Percentiles rank a stretch among this genome's conserved stretches.
These are phyloP conservation scores for Hypoxylon sp. DNA, from an alignment of 2,329 filamentous ascomycete genomes.

Conservation along the genomic window DNA sequence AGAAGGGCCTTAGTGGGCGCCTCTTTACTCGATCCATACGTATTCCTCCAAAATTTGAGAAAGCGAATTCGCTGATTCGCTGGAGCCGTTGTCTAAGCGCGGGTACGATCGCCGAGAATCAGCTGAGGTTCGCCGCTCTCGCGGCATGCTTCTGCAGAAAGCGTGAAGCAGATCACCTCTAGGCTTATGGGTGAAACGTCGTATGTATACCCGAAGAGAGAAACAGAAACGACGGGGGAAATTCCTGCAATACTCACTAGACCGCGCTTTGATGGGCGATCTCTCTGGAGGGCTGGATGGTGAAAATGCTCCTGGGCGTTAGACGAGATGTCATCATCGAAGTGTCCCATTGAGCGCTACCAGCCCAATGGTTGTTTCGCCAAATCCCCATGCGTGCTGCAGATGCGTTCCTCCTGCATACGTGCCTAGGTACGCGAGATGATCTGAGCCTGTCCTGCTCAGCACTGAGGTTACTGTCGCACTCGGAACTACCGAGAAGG, in stretches of 20 bases:
- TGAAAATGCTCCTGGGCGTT: not conserved
- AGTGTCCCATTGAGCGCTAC: conserved; percentile 22
- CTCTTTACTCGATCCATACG: conserved; percentile 18
- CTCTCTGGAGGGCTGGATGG: conserved; percentile 3
- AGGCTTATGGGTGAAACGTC: conserved; percentile 49
- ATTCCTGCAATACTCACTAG: not conserved
- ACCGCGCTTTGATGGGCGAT: conserved; percentile 2
- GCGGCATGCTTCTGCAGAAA: conserved; percentile 30
- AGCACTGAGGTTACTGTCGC: conserved; percentile 26
- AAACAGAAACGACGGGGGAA: conserved; percentile 11
- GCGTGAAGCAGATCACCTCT: conserved; percentile 46
- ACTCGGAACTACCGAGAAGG: conserved; percentile 36
- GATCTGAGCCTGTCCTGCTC: conserved; percentile 23
- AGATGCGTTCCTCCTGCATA: conserved; percentile 38
- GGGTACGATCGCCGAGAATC: conserved; percentile 51
- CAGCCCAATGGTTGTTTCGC: conserved; percentile 33
- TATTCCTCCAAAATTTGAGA: conserved; percentile 27
- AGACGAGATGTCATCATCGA: conserved; percentile 22
- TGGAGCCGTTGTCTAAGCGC: conserved; percentile 36
- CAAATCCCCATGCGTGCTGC: conserved; percentile 39
- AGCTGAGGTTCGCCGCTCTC: conserved; percentile 48
- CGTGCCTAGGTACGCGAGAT: conserved; percentile 23
- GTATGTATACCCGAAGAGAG: conserved; percentile 21
- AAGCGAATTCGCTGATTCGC: conserved; percentile 40
- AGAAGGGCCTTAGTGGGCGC: conserved; percentile 28